Conservation (phyloP, 225 moss, liverwort and hornwort genomes). For the Lunularia cruciata region DNA sequence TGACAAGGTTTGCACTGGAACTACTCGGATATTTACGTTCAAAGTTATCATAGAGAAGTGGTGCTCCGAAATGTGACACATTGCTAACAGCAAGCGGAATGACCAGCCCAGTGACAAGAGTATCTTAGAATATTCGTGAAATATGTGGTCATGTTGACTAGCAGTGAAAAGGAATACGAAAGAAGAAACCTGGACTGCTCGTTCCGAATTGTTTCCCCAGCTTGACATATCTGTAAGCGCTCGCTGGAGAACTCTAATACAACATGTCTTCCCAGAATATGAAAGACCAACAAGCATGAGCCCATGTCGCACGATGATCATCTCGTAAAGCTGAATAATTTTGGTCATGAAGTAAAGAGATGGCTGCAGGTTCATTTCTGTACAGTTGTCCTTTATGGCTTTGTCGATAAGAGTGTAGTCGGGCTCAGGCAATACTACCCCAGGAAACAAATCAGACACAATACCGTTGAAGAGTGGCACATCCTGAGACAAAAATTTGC, state of each 20-base stretch:
- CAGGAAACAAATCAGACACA: conserved; percentile 80
- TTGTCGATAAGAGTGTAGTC: conserved; percentile 69
- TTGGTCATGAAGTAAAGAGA: conserved; percentile 75
- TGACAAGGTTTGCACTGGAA: too few species aligned
- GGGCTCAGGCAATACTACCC: conserved; percentile 65
- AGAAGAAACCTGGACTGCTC: conserved; percentile 67
- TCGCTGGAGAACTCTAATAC: conserved; percentile 67
- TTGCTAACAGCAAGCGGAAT: too few species aligned
- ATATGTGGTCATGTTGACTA: too few species aligned
- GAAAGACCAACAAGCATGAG: conserved; percentile 90
- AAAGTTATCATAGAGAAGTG: neutral
- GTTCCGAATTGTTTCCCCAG: conserved; percentile 75
- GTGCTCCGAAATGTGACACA: too few species aligned
- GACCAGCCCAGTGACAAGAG: too few species aligned
- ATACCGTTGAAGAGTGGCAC: conserved; percentile 88
- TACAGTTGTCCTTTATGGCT: conserved; percentile 66
- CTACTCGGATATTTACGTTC: too few species aligned
- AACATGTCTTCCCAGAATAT: conserved; percentile 73
- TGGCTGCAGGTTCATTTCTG: conserved; percentile 73
- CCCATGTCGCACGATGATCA: conserved; percentile 87
- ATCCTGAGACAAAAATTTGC: conserved; percentile 86
- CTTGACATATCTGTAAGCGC: conserved; percentile 77
- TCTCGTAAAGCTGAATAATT: conserved; percentile 80
- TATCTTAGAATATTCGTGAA: too few species aligned
- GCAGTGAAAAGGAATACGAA: too few species aligned